Evolutionary conservation across 2,329 filamentous ascomycete genomes (phyloP).

Genomic region (Microcyclospora tardicrescens): DNA sequence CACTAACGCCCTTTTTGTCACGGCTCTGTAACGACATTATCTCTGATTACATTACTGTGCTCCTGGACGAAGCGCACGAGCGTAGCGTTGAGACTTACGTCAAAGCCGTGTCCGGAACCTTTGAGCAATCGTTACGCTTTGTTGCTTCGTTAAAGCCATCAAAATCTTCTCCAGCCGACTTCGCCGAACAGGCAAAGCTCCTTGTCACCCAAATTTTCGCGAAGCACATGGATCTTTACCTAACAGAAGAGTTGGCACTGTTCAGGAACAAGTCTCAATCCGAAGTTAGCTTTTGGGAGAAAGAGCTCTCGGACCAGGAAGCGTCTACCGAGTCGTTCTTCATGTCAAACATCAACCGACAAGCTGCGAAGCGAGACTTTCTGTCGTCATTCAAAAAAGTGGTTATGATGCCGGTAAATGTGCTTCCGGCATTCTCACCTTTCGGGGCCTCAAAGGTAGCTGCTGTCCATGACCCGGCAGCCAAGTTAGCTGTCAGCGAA

Average conservation of each 20-base stretch:
- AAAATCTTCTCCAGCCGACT: constrained; percentile 46
- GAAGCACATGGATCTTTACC: constrained; percentile 82
- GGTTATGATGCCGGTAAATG: constrained; percentile 96
- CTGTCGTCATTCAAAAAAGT: constrained; percentile 95
- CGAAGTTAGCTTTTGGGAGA: constrained; percentile 78
- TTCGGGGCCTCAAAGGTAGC: constrained; percentile 37
- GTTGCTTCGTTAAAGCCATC: constrained; percentile 57
- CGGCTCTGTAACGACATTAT: constrained; percentile 72
- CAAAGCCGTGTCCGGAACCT: constrained; percentile 73
- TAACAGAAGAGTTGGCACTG: constrained; percentile 78
- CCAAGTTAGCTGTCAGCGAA: constrained; percentile 16
- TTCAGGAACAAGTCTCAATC: constrained; percentile 66
- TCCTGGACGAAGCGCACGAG: constrained; percentile 80
- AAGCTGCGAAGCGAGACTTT: constrained; percentile 94
- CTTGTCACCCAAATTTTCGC: constrained; percentile 68
- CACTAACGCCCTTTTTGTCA: constrained; percentile 67
- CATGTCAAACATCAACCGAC: constrained; percentile 88
- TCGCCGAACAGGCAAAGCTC: constrained; percentile 51
- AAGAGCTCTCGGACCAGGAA: constrained; percentile 80
- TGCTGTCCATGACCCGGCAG: constrained; percentile 5
- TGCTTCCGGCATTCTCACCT: constrained; percentile 51
- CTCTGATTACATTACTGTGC: constrained; percentile 68
- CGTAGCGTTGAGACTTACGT: constrained; percentile 65
- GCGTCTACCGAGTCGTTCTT: constrained; percentile 84
- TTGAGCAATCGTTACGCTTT: constrained; percentile 73